Evolutionary conservation across 225 moss, liverwort and hornwort genomes (phyloP), one percentile per base, ranked within the genome.

Genomic region (Pseudoscleropodium purum): DNA sequence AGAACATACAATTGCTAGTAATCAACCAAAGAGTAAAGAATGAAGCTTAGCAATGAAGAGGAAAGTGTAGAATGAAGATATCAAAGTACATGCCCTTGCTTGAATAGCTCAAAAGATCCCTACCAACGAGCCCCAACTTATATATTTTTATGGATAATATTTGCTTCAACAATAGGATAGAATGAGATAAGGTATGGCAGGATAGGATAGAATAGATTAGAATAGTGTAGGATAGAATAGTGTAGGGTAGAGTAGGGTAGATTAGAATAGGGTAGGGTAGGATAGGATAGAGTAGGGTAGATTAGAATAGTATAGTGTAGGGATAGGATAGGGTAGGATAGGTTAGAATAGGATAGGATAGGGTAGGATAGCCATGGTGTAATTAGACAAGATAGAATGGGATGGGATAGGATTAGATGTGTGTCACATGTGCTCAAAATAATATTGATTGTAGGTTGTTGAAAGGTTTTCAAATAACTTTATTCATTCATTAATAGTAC

Each of bases 401-500:
- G 12, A 70, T 68, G 37, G 12, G n/a, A 68, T n/a, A 37, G 4
- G 2, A 45, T 9, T 21, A 3, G 34, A 52, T 8, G 14, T 1
- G 5, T 77, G 12, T 33, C 0, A 3, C 1, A 21, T 3, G 34
- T 23, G 5, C 1, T 21, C 0, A 39, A 51, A 49, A 23, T 23
- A 76, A 51, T 20, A 33, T 21, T 33, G 20, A 5, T 49, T 49
- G 13, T 30, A 51, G 51, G 33, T 76, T 76, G 21, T 23, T 51
- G 34, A 76, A 76, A 49, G 34, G 34, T 21, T 51, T 51, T 51
- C 20, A 34, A 76, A 51, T 5, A 34, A 34, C 13, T 76, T 20
- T 21, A 13, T 0, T 49, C 33, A 33, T 31, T 76, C 0, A 0
- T 51, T 34, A 13, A 20, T 20, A 14, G 13, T 51, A 8, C 34